Evolutionary conservation across 805 yeast species (phyloP).

Genomic region (Metschnikowia arizonensis): DNA sequence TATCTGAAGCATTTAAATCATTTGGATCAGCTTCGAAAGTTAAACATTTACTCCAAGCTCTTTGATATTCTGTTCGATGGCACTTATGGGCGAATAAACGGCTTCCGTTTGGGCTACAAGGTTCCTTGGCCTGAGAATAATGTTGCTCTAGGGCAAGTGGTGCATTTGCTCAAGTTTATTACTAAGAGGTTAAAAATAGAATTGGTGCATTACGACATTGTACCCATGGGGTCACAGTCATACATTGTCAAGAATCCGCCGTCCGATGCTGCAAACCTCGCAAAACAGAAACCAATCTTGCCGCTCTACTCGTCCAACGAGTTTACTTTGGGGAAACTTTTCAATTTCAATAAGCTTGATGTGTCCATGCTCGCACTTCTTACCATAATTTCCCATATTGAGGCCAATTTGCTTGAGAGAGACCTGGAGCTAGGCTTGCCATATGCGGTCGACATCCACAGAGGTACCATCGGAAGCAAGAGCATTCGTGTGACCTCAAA

Average conservation of each 20-base stretch:
- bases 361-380: slow-evolving; percentile 75
- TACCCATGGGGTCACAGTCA: slow-evolving; percentile 84
- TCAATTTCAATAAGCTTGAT: slow-evolving; percentile 75
- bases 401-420: slow-evolving; percentile 35
- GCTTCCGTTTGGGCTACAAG: slow-evolving; percentile 69
- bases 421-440: slow-evolving; percentile 67
- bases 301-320: slow-evolving; percentile 68
- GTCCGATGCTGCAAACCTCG: slow-evolving; percentile 12
- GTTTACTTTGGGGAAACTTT: slow-evolving; percentile 63
- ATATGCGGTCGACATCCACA: slow-evolving; percentile 51
- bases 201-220: slow-evolving; percentile 56
- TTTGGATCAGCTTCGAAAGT: slow-evolving; percentile 63
- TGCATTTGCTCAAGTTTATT: slow-evolving; percentile 64
- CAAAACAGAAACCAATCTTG: slow-evolving; percentile 36
- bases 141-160: slow-evolving; percentile 85
- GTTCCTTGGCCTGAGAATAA: slow-evolving; percentile 91
- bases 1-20: slow-evolving; percentile 60
- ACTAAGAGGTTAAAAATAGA: slow-evolving; percentile 51
- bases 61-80: slow-evolving; percentile 75
- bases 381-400: slow-evolving; percentile 55
- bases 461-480: slow-evolving; percentile 72
- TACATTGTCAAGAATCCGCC: slow-evolving; percentile 52
- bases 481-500: slow-evolving; percentile 69
- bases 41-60: slow-evolving; percentile 79
- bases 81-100: slow-evolving; percentile 79